Evolutionary conservation across 768 basidiomycete species (phyloP), one percentile per base, ranked within the genome.

Genomic region (Mycena sanguinolenta): DNA sequence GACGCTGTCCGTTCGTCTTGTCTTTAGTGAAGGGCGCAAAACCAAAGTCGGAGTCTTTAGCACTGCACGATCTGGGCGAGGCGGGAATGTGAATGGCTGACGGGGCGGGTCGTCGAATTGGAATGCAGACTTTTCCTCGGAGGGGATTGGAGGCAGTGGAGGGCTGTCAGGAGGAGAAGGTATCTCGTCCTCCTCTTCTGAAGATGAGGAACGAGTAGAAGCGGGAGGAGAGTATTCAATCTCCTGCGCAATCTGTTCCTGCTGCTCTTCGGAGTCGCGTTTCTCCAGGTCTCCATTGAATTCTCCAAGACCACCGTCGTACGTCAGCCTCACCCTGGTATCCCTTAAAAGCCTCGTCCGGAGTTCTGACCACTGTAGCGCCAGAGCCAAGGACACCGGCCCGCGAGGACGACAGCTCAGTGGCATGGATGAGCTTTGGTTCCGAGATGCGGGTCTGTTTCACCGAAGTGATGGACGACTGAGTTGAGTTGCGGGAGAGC

Each of bases 361-460:
- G 94, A 0, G 94, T 95, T 65, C 90, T 84, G 42, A 95, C 94
- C 34, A 95, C 83, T 2, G 85, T 91, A 17, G 94, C 94, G 46
- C 94, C 93, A 23, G 87, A 77, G n/a, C 92, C 93, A 23, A 93
- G 86, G 4, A 82, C 78, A 3, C 89, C 89, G 50, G 79, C 84
- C 16, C 88, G 85, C 9, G 81, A 75, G 44, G 82, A 78, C 53
- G 82, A 65, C 21, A 81, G 75, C 70, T 86, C 84, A 52, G 83
- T 81, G 34, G 81, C 81, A 44, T 81, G 81, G n/a, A 79, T 77
- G 52, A 83, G 78, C 75, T 84, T 86, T n/a, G 84, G 82, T 64
- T 87, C 85, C 2, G 84, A 81, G 9, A 85, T 80, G 57, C 77
- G 81, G 14, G 80, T 76, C 23, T 82, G 78, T 72, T 72, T 75